Evolutionary conservation across 2,329 filamentous ascomycete genomes (phyloP).

Genomic region (Byssothecium circinans): DNA sequence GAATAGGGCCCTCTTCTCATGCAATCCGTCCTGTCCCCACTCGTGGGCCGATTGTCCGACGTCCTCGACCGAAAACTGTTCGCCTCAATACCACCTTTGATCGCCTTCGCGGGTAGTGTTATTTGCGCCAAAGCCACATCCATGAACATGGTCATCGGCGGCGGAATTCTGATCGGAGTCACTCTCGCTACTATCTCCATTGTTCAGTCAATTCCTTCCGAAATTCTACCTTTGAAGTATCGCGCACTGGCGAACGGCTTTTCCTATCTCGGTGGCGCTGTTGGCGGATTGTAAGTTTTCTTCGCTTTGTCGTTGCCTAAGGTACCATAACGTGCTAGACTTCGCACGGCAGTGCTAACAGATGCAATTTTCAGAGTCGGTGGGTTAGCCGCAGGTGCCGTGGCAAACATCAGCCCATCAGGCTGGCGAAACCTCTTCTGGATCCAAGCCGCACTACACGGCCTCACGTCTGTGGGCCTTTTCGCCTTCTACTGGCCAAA

Average conservation of each 20-base stretch:
- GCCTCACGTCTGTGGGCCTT: slow-evolving; percentile 51
- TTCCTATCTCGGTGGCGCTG: slow-evolving; percentile 53
- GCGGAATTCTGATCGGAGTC: slow-evolving; percentile 59
- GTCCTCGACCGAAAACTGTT: slow-evolving; percentile 59
- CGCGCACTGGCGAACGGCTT: slow-evolving; percentile 60
- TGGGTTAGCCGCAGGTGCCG: slow-evolving; percentile 54
- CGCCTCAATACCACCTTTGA: slow-evolving; percentile 54
- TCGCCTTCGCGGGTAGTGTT: slow-evolving; percentile 58
- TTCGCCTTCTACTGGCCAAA: slow-evolving; percentile 43
- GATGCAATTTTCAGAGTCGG: slow-evolving; percentile 45
- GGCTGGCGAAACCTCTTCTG: slow-evolving; percentile 63
- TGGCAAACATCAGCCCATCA: slow-evolving; percentile 50
- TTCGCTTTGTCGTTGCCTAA: neutral
- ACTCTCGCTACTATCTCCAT: slow-evolving; percentile 59
- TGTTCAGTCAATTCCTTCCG: slow-evolving; percentile 58
- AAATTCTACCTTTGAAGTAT: slow-evolving; percentile 60
- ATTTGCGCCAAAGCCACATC: slow-evolving; percentile 58
- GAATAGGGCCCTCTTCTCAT: slow-evolving; percentile 58
- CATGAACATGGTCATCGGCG: slow-evolving; percentile 60
- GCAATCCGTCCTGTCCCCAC: slow-evolving; percentile 59
- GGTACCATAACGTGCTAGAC: neutral
- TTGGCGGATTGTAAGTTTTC: slow-evolving; percentile 55
- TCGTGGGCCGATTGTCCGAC: slow-evolving; percentile 60
- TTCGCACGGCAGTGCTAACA: neutral
- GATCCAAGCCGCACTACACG: slow-evolving; percentile 60